Evolutionary conservation across 2,329 filamentous ascomycete genomes (phyloP).

Genomic region (Ilyonectria sp.): DNA sequence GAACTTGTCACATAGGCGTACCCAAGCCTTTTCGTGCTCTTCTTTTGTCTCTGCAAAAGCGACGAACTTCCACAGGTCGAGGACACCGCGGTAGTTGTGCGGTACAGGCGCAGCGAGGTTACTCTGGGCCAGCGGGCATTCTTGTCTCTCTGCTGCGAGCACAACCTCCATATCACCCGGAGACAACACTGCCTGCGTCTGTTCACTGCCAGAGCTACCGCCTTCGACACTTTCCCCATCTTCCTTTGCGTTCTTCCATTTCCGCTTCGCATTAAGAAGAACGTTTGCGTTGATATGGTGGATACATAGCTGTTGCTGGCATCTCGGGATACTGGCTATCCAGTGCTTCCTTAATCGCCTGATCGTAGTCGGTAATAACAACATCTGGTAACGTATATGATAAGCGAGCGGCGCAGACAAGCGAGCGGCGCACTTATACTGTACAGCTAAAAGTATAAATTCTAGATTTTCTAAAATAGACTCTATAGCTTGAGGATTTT

Average conservation of each 20-base stretch:
- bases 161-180: too few species aligned
- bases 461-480: too few species aligned
- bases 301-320: neutral
- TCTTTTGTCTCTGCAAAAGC: conserved; percentile 2
- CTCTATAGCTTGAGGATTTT: too few species aligned
- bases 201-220: too few species aligned
- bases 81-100: conserved; percentile 14
- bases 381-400: too few species aligned
- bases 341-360: conserved; percentile 11
- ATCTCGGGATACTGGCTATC: conserved; percentile 11
- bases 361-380: conserved; percentile 17
- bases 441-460: too few species aligned
- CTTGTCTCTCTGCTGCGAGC: too few species aligned
- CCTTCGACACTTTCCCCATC: neutral
- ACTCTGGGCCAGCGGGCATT: too few species aligned
- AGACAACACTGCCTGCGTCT: too few species aligned
- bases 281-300: conserved; percentile 22
- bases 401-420: too few species aligned
- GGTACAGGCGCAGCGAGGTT: too few species aligned
- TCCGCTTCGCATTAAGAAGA: conserved; percentile 4
- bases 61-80: neutral
- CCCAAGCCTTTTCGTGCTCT: conserved; percentile 8
- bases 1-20: conserved; percentile 16
- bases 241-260: conserved; percentile 1
- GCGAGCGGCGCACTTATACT: too few species aligned